phyloP scores from a whole-genome alignment of 495 filamentous ascomycete species.

The Chaetomium tenue region DNA sequence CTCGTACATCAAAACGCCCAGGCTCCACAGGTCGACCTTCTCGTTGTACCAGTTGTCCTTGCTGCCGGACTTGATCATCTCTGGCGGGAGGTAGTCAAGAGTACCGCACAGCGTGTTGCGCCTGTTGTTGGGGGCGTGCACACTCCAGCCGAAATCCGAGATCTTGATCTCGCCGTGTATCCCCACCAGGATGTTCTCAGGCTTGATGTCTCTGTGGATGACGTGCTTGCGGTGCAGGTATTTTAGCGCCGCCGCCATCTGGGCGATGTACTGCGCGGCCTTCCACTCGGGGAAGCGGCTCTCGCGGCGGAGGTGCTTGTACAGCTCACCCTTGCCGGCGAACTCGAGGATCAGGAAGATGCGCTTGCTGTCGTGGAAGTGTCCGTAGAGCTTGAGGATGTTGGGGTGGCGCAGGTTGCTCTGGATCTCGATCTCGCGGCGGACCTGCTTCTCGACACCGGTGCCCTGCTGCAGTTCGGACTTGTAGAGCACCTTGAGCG shows the following conservation, averaged over 20 bases:
- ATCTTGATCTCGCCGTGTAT: constrained; percentile 99
- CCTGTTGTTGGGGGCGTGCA: constrained; percentile 93
- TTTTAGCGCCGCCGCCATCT: constrained; percentile 90
- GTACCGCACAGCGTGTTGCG: constrained; percentile 96
- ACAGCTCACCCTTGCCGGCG: constrained; percentile 91
- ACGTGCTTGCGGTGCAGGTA: constrained; percentile 98
- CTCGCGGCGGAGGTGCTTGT: constrained; percentile 91
- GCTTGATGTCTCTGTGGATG: constrained; percentile 98
- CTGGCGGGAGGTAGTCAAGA: constrained; percentile 92
- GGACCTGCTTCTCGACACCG: constrained; percentile 89
- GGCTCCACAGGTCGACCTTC: constrained; percentile 93
- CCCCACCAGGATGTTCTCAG: constrained; percentile 95
- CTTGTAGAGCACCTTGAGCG: constrained; percentile 95
- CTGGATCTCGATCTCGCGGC: constrained; percentile 97
- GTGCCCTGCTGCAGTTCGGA: constrained; percentile 86
- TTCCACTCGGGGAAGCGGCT: constrained; percentile 91
- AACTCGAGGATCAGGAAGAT: constrained; percentile 97
- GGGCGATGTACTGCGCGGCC: constrained; percentile 95
- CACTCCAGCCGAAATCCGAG: constrained; percentile 97
- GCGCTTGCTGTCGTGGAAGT: constrained; percentile 95
- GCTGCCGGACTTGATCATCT: constrained; percentile 85
- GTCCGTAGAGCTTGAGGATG: constrained; percentile 88
- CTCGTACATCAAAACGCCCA: constrained; percentile 95
- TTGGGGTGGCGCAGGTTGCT: constrained; percentile 95
- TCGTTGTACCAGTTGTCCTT: constrained; percentile 86